phyloP scores from a whole-genome alignment of 108 stramenopile species.

The Bacterosira constricta region DNA sequence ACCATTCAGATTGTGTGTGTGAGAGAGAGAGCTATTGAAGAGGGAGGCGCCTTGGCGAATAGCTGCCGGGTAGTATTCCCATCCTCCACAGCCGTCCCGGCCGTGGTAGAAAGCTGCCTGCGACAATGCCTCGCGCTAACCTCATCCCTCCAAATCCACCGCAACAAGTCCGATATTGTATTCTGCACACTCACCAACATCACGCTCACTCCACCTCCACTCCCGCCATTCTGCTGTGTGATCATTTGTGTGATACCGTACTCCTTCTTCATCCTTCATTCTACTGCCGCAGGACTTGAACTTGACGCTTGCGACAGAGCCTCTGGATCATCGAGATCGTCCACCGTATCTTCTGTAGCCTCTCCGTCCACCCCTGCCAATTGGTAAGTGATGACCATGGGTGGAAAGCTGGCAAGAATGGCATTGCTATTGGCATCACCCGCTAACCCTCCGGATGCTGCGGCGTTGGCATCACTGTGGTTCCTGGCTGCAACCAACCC shows the following conservation, averaged over 20 bases:
- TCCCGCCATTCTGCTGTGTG: conserved; percentile 49
- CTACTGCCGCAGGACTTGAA: conserved; percentile 55
- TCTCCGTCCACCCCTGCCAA: conserved; percentile 88
- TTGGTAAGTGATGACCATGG: conserved; percentile 80
- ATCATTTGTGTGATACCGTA: conserved; percentile 68
- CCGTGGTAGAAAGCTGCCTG: background rate
- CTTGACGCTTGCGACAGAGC: conserved; percentile 52
- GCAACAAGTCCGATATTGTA: conserved; percentile 56
- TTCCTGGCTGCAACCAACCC: conserved; percentile 20
- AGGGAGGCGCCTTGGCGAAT: conserved; percentile 62
- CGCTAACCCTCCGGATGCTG: conserved; percentile 21
- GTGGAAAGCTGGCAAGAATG: conserved; percentile 57
- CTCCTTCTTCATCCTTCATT: conserved; percentile 72
- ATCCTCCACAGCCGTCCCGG: conserved; percentile 13
- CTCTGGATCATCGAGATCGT: conserved; percentile 73
- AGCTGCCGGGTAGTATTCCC: conserved; percentile 46
- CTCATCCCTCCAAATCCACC: conserved; percentile 75
- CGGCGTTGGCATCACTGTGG: background rate
- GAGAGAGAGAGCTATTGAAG: too few species aligned
- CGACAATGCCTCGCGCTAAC: conserved; percentile 31
- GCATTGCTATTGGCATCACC: conserved; percentile 53
- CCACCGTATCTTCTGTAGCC: conserved; percentile 86
- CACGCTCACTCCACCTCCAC: conserved; percentile 61
- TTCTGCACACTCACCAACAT: conserved; percentile 65
- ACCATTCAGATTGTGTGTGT: background rate